phyloP scores from a whole-genome alignment of 495 filamentous ascomycete genomes.

The Glutinoglossum americanum region DNA sequence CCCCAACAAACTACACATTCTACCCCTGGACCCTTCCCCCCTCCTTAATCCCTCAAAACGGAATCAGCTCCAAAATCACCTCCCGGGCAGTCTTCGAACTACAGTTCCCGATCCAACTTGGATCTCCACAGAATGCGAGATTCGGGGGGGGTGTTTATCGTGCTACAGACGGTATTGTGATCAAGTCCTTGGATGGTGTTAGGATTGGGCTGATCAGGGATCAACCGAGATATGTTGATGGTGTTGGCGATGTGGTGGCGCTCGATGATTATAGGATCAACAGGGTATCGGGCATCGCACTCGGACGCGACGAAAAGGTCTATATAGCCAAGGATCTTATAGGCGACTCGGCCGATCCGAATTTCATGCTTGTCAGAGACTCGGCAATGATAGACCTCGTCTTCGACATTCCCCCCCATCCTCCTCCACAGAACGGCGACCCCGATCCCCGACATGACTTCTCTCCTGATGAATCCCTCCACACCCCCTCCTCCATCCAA shows the following conservation, averaged over 20 bases:
- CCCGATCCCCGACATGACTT: too few relatives aligned
- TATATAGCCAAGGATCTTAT: conserved; percentile 59
- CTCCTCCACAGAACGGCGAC: too few relatives aligned
- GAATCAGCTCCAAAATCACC: conserved; percentile 42
- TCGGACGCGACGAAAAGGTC: conserved; percentile 81
- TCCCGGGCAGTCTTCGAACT: conserved; percentile 48
- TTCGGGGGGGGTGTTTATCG: conserved; percentile 29
- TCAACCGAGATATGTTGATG: conserved; percentile 6
- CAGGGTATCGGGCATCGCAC: conserved; percentile 53
- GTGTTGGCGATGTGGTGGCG: conserved; percentile 14
- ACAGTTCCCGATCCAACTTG: conserved; percentile 38
- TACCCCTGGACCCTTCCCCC: conserved; percentile 83
- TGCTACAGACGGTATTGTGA: conserved; percentile 48
- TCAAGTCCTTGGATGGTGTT: conserved; percentile 59
- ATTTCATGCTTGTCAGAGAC: conserved; percentile 63
- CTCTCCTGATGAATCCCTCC: too few relatives aligned
- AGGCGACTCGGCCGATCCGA: conserved; percentile 54
- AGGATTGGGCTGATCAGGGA: conserved; percentile 54
- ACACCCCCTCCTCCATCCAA: too few relatives aligned
- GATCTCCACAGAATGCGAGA: neutral
- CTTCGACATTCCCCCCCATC: conserved; percentile 20
- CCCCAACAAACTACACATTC: conserved; percentile 57
- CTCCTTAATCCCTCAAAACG: conserved; percentile 50
- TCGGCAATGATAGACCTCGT: conserved; percentile 48
- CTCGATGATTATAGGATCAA: conserved; percentile 41